Evolutionary conservation across 2,329 filamentous ascomycete species (phyloP), one percentile per base, ranked within the genome.

Genomic region (Alternaria sp.): DNA sequence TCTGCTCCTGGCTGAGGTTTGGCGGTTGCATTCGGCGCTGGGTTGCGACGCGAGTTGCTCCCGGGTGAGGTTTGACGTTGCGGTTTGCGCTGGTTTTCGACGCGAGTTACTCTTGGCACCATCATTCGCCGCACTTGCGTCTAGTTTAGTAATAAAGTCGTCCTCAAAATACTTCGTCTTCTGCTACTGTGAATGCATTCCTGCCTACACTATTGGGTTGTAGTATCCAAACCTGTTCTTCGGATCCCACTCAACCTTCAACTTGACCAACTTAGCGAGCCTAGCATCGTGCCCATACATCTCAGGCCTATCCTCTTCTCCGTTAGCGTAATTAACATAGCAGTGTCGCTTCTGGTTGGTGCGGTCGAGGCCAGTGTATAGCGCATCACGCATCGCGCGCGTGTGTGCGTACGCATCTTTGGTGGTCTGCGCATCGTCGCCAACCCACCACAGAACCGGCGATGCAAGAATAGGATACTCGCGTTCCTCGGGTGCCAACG

Each of bases 321-420:
- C 76, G 50, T 69, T 66, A 5, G 77, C 77, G 59, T 79, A 80
- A 49, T 80, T 79, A 6, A 78, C 68, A 58, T 80, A 80, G 5
- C 69, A 65, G 46, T 73, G 68, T 44, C 62, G 46, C 49, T 72
- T 68, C 25, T 53, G n/a, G 1, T 61, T 63, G 14, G 37, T 61
- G 3, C 58, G 57, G 12, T 62, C 60, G 2, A 68, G 18, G 14
- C 67, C 67, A 6, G n/a, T 53, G 25, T 66, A 68, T 7, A 67
- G 50, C 14, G 67, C 68, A 23, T 71, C 43, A 10, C 62, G 56
- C 6, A 71, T 67, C 18, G 60, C 54, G 15, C 41, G 51, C 2
- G 45, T 58, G 55, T 67, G 61, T n/a, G 30, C 49, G 33, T 66
- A 46, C 5, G 70, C 70, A 58, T 67, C 65, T 10, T 47, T 60